Evolutionary conservation across 306 rosid species (phyloP), one percentile per base, ranked within the genome.

Genomic region (Albizia julibrissin): DNA sequence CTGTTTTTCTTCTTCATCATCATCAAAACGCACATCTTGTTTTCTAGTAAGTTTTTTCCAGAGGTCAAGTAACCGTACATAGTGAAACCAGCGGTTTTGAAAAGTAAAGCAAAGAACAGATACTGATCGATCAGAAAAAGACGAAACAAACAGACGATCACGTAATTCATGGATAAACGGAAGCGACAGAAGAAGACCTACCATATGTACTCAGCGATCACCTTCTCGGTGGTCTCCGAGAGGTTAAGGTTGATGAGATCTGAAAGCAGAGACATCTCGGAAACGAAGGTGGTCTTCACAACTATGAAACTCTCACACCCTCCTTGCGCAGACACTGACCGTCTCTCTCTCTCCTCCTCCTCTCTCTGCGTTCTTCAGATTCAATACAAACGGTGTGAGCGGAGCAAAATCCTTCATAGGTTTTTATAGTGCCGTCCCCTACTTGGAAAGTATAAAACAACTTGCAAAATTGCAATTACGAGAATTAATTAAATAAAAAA

Each of bases 201-300:
- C 98, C 98, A 94, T 81, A 92, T 83, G 86, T 94, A 94, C 80
- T 94, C 98, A 4, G 97, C 98, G 47, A 92, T 94, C 69, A 92
- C 80, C 72, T 91, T 91, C 62, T 92, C 90, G 1, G 92, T 87
- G 79, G 87, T 40, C 13, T 88, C 91, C 5, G 92, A 86, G 79
- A 92, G 92, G 69, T 94, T 65, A 54, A 94, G 90, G 78, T 92
- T 94, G 88, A 82, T 59, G 79, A 94, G 90, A 88, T 94, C 97
- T 8, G 90, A 75, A 79, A 92, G 86, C 64, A 29, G 24, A 65
- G 69, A 82, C 54, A 72, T 72, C 59, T 44, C 34, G 21, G 12
- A 27, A 27, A 47, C 2, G 44, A 29, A 73, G 6, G 27, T 56
- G 27, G 19, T 21, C 12, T 74, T 74, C 52, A 7, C 46, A 74